Evolutionary conservation across 202 grass and related monocot genomes (phyloP).

Genomic region (Sporobolus alterniflorus): DNA sequence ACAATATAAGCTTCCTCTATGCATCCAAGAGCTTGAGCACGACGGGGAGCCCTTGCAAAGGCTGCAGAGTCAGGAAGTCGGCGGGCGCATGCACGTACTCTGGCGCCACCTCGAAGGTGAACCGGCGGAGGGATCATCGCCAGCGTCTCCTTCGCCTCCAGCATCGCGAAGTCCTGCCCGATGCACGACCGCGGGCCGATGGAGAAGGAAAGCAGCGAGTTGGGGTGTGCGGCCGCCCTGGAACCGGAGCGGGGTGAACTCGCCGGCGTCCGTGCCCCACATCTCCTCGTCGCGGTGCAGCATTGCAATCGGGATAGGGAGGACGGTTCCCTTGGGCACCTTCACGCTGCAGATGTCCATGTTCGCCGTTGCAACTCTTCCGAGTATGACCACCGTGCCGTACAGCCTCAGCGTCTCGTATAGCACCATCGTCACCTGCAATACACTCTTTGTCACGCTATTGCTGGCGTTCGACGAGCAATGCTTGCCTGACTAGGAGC

Average conservation of each 20-base stretch:
- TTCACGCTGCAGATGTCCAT: constrained; percentile 33
- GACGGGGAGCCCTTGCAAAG: constrained; percentile 46
- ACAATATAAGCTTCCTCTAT: not conserved
- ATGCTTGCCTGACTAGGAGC: not conserved
- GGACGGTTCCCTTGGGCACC: constrained; percentile 31
- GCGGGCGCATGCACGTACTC: constrained; percentile 59
- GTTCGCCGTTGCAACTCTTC: not conserved
- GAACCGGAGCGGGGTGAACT: constrained; percentile 68
- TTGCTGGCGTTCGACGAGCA: not conserved
- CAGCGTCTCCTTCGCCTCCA: constrained; percentile 55
- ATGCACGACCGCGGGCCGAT: constrained; percentile 54
- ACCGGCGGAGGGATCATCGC: constrained; percentile 54
- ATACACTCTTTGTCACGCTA: not conserved
- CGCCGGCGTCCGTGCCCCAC: constrained; percentile 47
- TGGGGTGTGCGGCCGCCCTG: constrained; percentile 45
- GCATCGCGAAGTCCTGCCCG: constrained; percentile 63
- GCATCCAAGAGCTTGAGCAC: constrained; percentile 41
- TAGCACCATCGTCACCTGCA: constrained; percentile 44
- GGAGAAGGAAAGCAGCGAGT: constrained; percentile 58
- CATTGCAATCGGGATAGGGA: constrained; percentile 47
- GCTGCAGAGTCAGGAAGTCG: constrained; percentile 51
- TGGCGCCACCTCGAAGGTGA: constrained; percentile 52
- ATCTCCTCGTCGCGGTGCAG: constrained; percentile 54
- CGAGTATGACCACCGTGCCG: constrained; percentile 16
- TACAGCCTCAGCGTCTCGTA: constrained; percentile 67